Evolutionary conservation across 2,329 filamentous ascomycete species (phyloP), one percentile per base, ranked within the genome.

Genomic region (Dryadomyces sulphureus): DNA sequence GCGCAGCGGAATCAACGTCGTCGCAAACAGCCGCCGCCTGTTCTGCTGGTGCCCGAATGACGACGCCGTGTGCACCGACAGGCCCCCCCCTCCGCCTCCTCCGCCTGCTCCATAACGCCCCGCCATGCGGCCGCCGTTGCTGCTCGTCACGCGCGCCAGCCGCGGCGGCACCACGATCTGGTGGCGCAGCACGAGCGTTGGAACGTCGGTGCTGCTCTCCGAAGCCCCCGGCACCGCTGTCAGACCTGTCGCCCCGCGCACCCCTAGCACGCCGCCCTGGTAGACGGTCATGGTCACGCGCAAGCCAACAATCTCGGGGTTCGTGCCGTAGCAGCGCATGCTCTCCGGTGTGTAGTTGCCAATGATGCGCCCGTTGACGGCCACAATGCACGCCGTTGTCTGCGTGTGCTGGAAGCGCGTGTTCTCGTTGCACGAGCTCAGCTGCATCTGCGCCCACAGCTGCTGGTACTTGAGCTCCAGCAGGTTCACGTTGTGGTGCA

Each of bases 381-480:
- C 52, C 11, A 44, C 48, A 5, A 54, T 46, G 38, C 50, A 52
- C 5, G 45, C 52, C 17, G 52, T 54, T 16, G 52, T 54, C 45
- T 54, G 52, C 24, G 52, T 54, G 45, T 46, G 48, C 19, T 48
- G 45, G 38, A 48, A 54, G 0, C 49, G 48, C 24, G 48, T 48
- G 45, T 52, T 54, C 40, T 54, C 52, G 17, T 52, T 54, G 52
- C 52, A 54, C 17, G 52, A 49, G 14, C 38, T 34, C 24, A 54
- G 46, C 46, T 54, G 52, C 7, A 16, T 12, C 5, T 36, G 46
- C 1, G 52, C 52, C 52, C 52, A 54, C 16, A 20, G 9, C 48
- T 52, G 48, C 34, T 54, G 52, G 3, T 43, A 45, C 8, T 21
- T 3, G 2, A 54, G 50, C 39, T 54, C 52, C 9, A 22, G 35